phyloP scores from a whole-genome alignment of 495 filamentous ascomycete genomes.

The Mytilinidion resinicola region DNA sequence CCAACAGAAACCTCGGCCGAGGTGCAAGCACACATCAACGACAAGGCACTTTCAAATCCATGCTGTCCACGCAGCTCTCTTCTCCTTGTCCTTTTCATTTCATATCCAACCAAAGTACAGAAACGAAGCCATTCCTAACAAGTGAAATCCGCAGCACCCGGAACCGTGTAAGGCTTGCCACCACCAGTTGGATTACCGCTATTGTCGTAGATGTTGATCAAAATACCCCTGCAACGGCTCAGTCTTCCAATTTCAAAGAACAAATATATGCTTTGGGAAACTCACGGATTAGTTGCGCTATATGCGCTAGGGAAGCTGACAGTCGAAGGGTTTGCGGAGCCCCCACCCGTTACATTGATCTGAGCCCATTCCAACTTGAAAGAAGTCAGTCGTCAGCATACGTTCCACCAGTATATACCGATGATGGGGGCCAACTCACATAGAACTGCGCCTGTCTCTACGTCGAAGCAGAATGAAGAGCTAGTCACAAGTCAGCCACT shows the following conservation, averaged over 20 bases:
- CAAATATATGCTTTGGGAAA: neutral
- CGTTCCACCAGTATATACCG: no score
- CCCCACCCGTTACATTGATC: constrained; percentile 47
- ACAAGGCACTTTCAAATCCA: no score
- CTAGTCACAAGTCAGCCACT: neutral
- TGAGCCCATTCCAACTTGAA: constrained; percentile 44
- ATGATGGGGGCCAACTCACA: neutral
- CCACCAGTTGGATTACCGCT: constrained; percentile 35
- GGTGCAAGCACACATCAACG: no score
- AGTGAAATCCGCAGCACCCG: constrained; percentile 15
- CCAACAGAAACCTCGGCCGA: no score
- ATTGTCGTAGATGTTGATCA: constrained; percentile 49
- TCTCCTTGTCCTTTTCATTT: no score
- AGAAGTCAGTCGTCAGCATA: neutral
- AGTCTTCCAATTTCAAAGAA: neutral
- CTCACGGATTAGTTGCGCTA: constrained; percentile 40
- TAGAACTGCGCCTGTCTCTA: constrained; percentile 23
- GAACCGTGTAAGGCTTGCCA: constrained; percentile 21
- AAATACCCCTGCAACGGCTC: constrained; percentile 36
- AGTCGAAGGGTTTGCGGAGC: constrained; percentile 40
- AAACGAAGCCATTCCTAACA: constrained; percentile 6
- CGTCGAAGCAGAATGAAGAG: constrained; percentile 20
- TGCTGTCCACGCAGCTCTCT: no score
- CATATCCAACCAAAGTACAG: no score
- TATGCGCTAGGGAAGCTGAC: constrained; percentile 53